Percentiles rank a stretch among this genome's conserved stretches.
These are phyloP conservation scores for Vachellia collinsii DNA, from an alignment of 306 rosid genomes.

Conservation along the genomic window DNA sequence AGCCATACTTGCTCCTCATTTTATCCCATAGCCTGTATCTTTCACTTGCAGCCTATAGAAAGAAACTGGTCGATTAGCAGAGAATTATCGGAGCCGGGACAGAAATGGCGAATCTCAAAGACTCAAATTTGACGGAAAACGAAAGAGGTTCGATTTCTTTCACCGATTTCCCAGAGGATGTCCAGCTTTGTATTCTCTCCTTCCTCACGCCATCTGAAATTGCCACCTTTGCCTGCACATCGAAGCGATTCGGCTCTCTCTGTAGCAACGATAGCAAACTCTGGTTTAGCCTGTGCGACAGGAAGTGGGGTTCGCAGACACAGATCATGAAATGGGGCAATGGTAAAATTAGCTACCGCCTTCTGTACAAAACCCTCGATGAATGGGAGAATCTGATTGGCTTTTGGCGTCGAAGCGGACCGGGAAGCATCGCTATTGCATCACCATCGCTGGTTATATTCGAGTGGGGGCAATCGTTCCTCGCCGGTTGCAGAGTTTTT, in stretches of 20 bases:
- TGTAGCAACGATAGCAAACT: constrained; percentile 65
- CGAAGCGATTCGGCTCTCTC: constrained; percentile 62
- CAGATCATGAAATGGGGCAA: constrained; percentile 70
- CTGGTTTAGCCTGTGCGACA: constrained; percentile 83
- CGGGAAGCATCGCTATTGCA: constrained; percentile 29
- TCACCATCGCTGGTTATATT: constrained; percentile 75
- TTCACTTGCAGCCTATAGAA: not conserved
- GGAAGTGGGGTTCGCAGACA: constrained; percentile 87
- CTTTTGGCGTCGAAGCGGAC: constrained; percentile 90
- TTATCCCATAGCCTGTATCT: not conserved
- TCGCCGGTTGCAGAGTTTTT: constrained; percentile 69
- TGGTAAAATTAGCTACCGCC: constrained; percentile 54
- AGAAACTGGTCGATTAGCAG: constrained; percentile 5
- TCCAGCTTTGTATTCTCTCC: constrained; percentile 82
- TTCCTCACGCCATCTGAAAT: constrained; percentile 74
- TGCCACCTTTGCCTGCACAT: constrained; percentile 75
- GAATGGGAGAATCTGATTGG: constrained; percentile 81
- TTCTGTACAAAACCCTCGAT: constrained; percentile 66
- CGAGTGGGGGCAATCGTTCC: constrained; percentile 79
- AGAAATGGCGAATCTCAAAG: constrained; percentile 46
- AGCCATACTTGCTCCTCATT: not conserved
- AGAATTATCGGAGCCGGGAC: constrained; percentile 47
- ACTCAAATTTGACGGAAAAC: constrained; percentile 21
- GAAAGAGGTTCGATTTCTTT: constrained; percentile 51
- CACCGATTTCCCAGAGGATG: constrained; percentile 81